Base-by-base conservation (phyloP, 1,284 basidiomycete species). In the Cutaneotrichosporon dermatis region DNA sequence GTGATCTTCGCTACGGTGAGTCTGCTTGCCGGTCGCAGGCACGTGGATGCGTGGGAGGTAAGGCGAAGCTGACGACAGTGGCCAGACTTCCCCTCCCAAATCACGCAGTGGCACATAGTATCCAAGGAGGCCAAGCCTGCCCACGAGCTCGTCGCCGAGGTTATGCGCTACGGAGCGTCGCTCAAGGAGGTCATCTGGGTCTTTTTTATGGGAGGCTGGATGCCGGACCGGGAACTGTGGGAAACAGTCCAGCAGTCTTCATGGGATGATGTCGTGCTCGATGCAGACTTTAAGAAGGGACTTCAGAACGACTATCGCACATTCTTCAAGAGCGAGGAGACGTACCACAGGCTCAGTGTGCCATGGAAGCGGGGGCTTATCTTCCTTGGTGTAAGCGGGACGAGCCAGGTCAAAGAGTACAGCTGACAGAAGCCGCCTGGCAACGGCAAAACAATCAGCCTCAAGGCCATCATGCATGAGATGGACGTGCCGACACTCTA, bases 391-490 rank as follows among this genome's bases (percentile, higher is more conserved):
- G 57, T 66, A 41, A 57, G 53, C 44, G 34, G 16, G 25, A 25
- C 15, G 15, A 52, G 10, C 6, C 13, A 25, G 25, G 25, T 25
- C 25, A 25, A 25, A 25, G 25, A 25, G 25, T 25, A 25, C 25
- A 25, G 39, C 60, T 61, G 33, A 59, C 50, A 7, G 15, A 43
- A 69, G 66, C 69, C 61, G 25, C 54, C 72, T 82, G 88, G 89
- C 3, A 91, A 92, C 62, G 89, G 89, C 4, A 91, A 91, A 76
- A 91, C 89, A 0, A 89, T 89, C 74, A 87, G 83, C 59, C 80
- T 92, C 71, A 91, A 90, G 73, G 79, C 77, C 0, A 72, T 79
- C 55, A 77, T 79, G 74, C 73, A 76, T 51, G 70, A 73, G 11
- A 61, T 69, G 9, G 65, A 62, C 12, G 82, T 65, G 80, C 81